phyloP scores from a whole-genome alignment of 768 basidiomycete genomes.

The Ramaria sp. region DNA sequence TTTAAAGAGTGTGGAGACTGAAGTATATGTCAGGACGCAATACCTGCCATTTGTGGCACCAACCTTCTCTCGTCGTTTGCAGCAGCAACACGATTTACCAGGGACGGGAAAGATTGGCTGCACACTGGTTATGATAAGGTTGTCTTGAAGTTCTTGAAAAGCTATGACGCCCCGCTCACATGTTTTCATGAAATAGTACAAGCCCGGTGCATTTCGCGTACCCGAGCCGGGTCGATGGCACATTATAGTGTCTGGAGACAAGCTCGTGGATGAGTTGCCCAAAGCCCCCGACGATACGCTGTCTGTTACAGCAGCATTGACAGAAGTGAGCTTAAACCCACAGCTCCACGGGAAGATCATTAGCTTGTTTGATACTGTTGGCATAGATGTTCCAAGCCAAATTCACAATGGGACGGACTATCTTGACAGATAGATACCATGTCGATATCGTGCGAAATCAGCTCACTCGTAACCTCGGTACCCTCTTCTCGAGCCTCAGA shows the following conservation, averaged over 20 bases:
- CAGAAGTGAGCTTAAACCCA: neutral
- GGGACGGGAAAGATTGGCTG: constrained; percentile 15
- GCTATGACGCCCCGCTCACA: neutral
- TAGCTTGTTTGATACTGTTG: neutral
- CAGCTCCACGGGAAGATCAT: too few species aligned
- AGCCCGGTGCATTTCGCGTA: constrained; percentile 13
- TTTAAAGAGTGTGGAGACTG: neutral
- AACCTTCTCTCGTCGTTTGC: constrained; percentile 8
- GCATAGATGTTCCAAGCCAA: constrained; percentile 23
- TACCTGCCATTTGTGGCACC: constrained; percentile 18
- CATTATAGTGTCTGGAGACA: constrained; percentile 13
- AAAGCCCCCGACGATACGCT: constrained; percentile 14
- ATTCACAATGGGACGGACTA: neutral
- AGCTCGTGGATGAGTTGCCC: constrained; percentile 17
- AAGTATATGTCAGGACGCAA: constrained; percentile 7
- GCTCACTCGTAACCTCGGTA: constrained; percentile 6
- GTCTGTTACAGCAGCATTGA: constrained; percentile 6
- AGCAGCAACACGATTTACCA: constrained; percentile 13
- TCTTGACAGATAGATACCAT: constrained; percentile 3
- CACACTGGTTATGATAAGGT: constrained; percentile 24
- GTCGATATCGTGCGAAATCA: neutral
- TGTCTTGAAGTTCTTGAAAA: neutral
- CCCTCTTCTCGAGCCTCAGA: neutral
- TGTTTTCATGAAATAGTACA: constrained; percentile 24
- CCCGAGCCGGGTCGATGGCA: constrained; percentile 14